Evolutionary conservation across 179 eudicot species (phyloP).

Genomic region (Corrigiola litoralis): DNA sequence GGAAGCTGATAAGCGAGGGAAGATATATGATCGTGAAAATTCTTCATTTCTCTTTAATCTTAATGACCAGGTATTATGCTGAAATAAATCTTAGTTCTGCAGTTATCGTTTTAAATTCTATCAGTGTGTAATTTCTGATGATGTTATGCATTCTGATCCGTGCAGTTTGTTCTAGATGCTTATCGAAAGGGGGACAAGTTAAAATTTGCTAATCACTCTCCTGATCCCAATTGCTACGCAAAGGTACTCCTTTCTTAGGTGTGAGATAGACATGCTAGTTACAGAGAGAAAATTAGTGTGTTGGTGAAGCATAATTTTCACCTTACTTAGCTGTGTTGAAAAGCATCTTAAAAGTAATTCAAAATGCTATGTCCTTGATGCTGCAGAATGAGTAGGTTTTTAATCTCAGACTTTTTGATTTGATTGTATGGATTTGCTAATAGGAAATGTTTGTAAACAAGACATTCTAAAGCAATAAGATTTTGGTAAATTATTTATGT

Average conservation of each 20-base stretch:
- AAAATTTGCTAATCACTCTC: slow-evolving; percentile 96
- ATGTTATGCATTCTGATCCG: slow-evolving; percentile 5
- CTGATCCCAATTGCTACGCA: slow-evolving; percentile 92
- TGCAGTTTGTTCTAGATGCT: slow-evolving; percentile 97
- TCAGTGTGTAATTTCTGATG: slow-evolving; percentile 7
- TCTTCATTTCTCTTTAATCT: slow-evolving; percentile 90
- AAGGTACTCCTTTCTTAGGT: slow-evolving; percentile 46
- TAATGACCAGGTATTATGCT: slow-evolving; percentile 66
- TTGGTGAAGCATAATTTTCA: not conserved
- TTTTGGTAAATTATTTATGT: too few species aligned
- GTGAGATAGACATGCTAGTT: not conserved
- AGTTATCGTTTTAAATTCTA: not conserved
- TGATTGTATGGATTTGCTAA: too few species aligned
- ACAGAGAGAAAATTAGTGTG: not conserved
- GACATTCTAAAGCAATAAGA: too few species aligned
- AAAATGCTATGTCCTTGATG: too few species aligned
- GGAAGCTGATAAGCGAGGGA: slow-evolving; percentile 98
- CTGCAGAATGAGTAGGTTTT: too few species aligned
- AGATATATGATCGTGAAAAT: slow-evolving; percentile 94
- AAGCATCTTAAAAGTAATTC: too few species aligned
- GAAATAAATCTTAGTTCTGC: not conserved
- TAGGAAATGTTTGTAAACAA: too few species aligned
- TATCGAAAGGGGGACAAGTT: slow-evolving; percentile 85
- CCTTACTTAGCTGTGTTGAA: too few species aligned
- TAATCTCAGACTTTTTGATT: too few species aligned